A percentile compares a stretch with the other conserved stretches of the same genome.
phyloP scores from a whole-genome alignment of 2,329 filamentous ascomycete species.

The Dothideomycetes sp. region DNA sequence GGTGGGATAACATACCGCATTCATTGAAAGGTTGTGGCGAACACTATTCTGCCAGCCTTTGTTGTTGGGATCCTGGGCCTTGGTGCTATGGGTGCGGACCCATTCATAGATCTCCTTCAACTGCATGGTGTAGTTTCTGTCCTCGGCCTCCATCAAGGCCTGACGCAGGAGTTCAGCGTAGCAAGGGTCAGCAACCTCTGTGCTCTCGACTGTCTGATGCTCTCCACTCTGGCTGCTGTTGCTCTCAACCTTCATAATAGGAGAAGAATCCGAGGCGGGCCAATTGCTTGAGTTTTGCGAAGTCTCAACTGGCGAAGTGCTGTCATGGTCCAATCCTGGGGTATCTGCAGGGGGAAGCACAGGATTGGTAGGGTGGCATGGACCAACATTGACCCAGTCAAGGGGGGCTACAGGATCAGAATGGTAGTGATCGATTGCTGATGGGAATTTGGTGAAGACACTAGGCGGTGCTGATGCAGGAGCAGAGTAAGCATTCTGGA shows the following conservation, averaged over 20 bases:
- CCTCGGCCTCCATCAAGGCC: slow-evolving; percentile 55
- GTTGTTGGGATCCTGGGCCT: slow-evolving; percentile 49
- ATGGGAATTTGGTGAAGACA: slow-evolving; percentile 5
- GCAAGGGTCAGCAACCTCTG: slow-evolving; percentile 21
- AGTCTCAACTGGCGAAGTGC: background rate
- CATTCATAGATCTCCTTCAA: slow-evolving; percentile 84
- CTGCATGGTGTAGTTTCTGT: slow-evolving; percentile 58
- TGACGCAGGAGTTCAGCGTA: slow-evolving; percentile 76
- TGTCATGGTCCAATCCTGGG: slow-evolving; percentile 7
- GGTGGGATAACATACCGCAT: slow-evolving; percentile 53
- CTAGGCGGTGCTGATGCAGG: slow-evolving; percentile 3
- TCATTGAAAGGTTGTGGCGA: slow-evolving; percentile 93
- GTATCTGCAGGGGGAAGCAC: slow-evolving; percentile 4
- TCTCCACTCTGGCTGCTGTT: background rate
- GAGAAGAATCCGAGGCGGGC: slow-evolving; percentile 4
- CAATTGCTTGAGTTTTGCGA: background rate
- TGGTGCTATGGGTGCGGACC: slow-evolving; percentile 75
- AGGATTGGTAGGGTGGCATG: too few relatives aligned
- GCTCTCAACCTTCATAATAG: background rate
- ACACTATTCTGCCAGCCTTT: slow-evolving; percentile 92
- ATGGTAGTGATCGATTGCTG: slow-evolving; percentile 3
- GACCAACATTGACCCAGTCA: background rate
- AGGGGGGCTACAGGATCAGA: background rate
- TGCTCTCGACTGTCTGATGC: slow-evolving; percentile 7
- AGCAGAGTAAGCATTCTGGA: too few relatives aligned